A percentile compares a stretch with the other conserved stretches of the same genome.
Conservation (phyloP, 305 asterid genomes). For the Fraxinus platypoda region DNA sequence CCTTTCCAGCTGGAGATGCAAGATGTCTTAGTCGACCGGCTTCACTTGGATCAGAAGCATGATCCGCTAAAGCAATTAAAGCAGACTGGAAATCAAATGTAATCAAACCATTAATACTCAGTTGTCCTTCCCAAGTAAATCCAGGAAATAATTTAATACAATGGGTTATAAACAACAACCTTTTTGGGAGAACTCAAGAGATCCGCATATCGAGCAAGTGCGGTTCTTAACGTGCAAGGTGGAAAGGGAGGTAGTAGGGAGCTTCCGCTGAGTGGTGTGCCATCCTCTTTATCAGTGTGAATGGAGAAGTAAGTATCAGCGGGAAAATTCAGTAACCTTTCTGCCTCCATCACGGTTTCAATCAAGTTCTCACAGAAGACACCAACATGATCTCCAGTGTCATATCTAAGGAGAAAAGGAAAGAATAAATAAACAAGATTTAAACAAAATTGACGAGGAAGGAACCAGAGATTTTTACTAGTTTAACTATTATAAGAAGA, state of each 20-base stretch:
- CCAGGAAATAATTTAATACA: neutral
- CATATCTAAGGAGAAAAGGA: conserved; percentile 57
- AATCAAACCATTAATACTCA: conserved; percentile 13
- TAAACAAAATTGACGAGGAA: neutral
- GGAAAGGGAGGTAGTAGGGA: conserved; percentile 82
- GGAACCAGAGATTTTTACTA: neutral
- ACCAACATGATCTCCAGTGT: conserved; percentile 98
- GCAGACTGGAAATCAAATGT: conserved; percentile 55
- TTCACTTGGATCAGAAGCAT: conserved; percentile 78
- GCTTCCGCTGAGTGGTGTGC: conserved; percentile 63
- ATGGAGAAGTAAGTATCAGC: conserved; percentile 80
- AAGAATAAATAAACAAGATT: neutral
- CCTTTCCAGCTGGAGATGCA: conserved; percentile 98
- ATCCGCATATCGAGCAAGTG: conserved; percentile 80
- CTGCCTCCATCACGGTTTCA: conserved; percentile 93
- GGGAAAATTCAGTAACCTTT: conserved; percentile 56
- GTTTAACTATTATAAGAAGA: neutral
- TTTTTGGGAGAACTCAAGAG: conserved; percentile 88
- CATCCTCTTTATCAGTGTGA: conserved; percentile 76
- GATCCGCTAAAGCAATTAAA: conserved; percentile 73
- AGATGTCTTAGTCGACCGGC: conserved; percentile 80
- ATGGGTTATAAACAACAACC: conserved; percentile 30
- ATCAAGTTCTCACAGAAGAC: conserved; percentile 79
- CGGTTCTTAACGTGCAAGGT: conserved; percentile 87
- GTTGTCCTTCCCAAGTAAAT: neutral